phyloP scores from a whole-genome alignment of 2,329 filamentous ascomycete species.

The Metarhizium robertsii region DNA sequence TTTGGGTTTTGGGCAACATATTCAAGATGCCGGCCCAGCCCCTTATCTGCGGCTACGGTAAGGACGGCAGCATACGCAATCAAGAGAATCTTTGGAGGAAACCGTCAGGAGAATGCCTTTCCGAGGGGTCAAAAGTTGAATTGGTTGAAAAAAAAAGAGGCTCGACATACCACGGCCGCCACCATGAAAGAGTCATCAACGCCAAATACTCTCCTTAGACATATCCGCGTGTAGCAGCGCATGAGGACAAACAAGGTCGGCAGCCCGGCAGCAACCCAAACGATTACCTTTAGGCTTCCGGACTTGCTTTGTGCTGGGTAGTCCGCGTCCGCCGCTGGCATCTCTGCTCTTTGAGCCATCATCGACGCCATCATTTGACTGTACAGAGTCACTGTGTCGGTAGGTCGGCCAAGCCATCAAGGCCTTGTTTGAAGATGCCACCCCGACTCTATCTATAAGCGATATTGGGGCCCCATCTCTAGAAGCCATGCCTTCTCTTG shows the following conservation, averaged over 20 bases:
- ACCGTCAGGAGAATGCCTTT: not conserved
- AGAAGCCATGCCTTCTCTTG: no score
- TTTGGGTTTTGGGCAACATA: slow-evolving; percentile 2
- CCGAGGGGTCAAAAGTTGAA: not conserved
- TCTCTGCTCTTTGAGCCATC: not conserved
- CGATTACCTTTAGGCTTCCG: not conserved
- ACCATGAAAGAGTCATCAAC: slow-evolving; percentile 7
- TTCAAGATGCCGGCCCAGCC: slow-evolving; percentile 5
- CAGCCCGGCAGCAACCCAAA: slow-evolving; percentile 1
- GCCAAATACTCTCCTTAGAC: slow-evolving; percentile 5
- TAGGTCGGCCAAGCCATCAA: not conserved
- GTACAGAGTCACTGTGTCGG: not conserved
- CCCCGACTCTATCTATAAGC: not conserved
- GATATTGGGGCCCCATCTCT: no score
- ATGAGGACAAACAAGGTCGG: not conserved
- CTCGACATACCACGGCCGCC: slow-evolving; percentile 4
- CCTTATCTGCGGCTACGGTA: slow-evolving; percentile 5
- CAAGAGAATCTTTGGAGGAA: not conserved
- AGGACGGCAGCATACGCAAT: slow-evolving; percentile 4
- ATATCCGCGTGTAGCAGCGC: slow-evolving; percentile 6
- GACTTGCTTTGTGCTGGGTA: slow-evolving; percentile 17
- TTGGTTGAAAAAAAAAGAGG: not conserved
- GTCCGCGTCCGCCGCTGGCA: slow-evolving; percentile 12
- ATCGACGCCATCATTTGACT: not conserved
- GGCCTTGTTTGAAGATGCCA: not conserved